Conservation (phyloP, 2,329 filamentous ascomycete genomes). For the Hysterium pulicare region DNA sequence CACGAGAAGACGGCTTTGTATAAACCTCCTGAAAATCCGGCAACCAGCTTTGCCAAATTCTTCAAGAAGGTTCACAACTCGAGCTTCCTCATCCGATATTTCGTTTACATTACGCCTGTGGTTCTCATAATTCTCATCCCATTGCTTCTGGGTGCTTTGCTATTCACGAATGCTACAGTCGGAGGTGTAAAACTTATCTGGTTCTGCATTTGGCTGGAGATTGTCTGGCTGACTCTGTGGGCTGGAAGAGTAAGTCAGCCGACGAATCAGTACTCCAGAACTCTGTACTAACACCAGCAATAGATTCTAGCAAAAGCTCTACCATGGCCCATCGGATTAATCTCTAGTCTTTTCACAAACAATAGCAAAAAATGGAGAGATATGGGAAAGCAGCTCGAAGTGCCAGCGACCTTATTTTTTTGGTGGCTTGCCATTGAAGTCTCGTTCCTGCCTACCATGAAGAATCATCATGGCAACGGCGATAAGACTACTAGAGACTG, state of each 20-base stretch:
- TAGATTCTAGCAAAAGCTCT: conserved; percentile 62
- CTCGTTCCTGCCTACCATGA: conserved; percentile 81
- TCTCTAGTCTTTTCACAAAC: conserved; percentile 76
- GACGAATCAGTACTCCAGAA: no score
- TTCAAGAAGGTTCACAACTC: conserved; percentile 65
- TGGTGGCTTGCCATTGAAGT: conserved; percentile 87
- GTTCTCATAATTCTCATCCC: conserved; percentile 65
- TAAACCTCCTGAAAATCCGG: conserved; percentile 61
- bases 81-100: conserved; percentile 64
- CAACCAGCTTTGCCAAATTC: conserved; percentile 59
- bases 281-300: no score
- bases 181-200: conserved; percentile 78
- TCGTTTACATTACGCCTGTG: conserved; percentile 67
- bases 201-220: conserved; percentile 95
- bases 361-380: conserved; percentile 92
- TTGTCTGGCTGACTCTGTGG: conserved; percentile 91
- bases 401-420: conserved; percentile 82
- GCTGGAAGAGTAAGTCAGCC: conserved; percentile 58
- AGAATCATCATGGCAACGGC: conserved; percentile 58
- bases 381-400: conserved; percentile 77
- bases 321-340: conserved; percentile 58
- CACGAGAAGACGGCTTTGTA: conserved; percentile 65
- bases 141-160: conserved; percentile 60
- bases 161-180: conserved; percentile 58
- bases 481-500: conserved; percentile 56